Percentiles rank a stretch among this genome's conserved stretches.
Conservation (phyloP, 257 asterid species). For the Ligustrum vulgare region DNA sequence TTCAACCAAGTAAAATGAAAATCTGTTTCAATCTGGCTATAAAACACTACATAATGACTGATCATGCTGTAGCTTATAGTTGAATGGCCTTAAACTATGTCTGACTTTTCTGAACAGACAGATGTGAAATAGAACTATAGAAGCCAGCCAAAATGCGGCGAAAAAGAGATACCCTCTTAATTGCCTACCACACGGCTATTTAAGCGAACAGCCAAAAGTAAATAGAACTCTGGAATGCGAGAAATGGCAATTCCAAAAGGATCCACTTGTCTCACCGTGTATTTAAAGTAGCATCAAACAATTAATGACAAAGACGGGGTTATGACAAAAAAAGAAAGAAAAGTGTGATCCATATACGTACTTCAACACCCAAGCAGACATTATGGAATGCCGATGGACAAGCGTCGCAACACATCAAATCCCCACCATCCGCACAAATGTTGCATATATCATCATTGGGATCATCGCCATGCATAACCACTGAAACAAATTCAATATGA, state of each 20-base stretch:
- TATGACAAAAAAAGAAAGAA: constrained; percentile 1
- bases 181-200: background rate
- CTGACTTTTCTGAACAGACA: background rate
- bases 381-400: constrained; percentile 96
- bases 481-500: constrained; percentile 53
- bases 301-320: constrained; percentile 17
- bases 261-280: background rate
- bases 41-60: background rate
- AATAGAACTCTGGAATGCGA: background rate
- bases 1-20: background rate
- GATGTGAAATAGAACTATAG: background rate
- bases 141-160: background rate
- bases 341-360: constrained; percentile 32
- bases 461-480: constrained; percentile 74
- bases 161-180: background rate
- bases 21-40: background rate
- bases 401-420: constrained; percentile 86
- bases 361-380: constrained; percentile 76
- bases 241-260: background rate
- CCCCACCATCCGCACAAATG: constrained; percentile 94
- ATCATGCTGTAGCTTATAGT: background rate
- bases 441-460: constrained; percentile 92
- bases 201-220: background rate
- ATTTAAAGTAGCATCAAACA: constrained; percentile 10
- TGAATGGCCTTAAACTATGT: background rate